Evolutionary conservation across 23 red algal genomes (phyloP).

Genomic region (Gracilaria gracilis): DNA sequence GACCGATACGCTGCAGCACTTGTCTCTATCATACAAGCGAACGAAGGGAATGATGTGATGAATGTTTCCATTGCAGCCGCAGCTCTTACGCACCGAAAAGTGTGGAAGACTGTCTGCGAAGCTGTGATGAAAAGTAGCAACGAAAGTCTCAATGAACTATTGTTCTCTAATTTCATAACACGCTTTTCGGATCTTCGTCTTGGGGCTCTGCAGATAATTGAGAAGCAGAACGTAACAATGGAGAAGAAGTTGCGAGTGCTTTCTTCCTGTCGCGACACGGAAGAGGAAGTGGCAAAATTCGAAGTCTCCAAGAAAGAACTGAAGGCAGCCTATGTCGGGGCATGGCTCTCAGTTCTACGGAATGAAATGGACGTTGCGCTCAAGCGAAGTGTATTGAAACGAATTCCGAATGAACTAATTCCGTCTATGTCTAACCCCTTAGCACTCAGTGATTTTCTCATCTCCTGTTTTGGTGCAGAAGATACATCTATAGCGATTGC

Average conservation of each 20-base stretch:
- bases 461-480: conserved; percentile 36
- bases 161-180: neutral
- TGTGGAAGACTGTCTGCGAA: conserved; percentile 1
- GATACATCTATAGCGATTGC: conserved; percentile 34
- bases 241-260: neutral
- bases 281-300: neutral
- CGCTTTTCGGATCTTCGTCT: conserved; percentile 32
- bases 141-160: neutral
- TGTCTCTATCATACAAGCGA: neutral
- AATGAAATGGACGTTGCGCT: conserved; percentile 2
- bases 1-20: conserved; percentile 25
- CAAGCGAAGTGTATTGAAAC: conserved; percentile 21
- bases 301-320: conserved; percentile 7
- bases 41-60: neutral
- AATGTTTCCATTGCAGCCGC: conserved; percentile 32
- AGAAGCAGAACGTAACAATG: neutral
- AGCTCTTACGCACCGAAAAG: conserved; percentile 29
- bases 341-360: conserved; percentile 55
- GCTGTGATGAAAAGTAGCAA: neutral
- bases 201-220: conserved; percentile 11
- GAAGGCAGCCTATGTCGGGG: conserved; percentile 16
- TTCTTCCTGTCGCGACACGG: neutral
- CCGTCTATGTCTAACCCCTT: conserved; percentile 77
- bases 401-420: conserved; percentile 65
- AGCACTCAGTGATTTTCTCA: conserved; percentile 77